Evolutionary conservation across 768 basidiomycete genomes (phyloP).

Genomic region (Leccinum ochraceum): DNA sequence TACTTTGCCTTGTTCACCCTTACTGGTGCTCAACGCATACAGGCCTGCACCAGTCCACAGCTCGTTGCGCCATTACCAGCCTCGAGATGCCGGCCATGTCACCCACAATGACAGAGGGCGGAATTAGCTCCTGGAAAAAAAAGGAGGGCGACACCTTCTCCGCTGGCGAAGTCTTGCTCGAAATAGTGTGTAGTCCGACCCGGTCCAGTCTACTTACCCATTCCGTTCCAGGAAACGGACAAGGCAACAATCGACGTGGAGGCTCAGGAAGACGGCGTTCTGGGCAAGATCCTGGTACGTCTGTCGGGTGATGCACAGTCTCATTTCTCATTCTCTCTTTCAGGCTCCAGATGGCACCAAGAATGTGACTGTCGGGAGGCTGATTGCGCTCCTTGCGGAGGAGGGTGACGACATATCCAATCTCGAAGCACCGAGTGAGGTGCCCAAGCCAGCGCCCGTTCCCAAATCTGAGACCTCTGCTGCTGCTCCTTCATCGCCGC

Average conservation of each 20-base stretch:
- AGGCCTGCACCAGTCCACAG: slow-evolving; percentile 51
- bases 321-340: not conserved
- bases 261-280: slow-evolving; percentile 93
- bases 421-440: slow-evolving; percentile 51
- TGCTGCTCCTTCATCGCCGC: slow-evolving; percentile 20
- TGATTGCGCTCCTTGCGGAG: slow-evolving; percentile 92
- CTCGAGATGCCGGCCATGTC: slow-evolving; percentile 97
- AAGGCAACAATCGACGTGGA: slow-evolving; percentile 98
- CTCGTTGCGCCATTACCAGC: slow-evolving; percentile 63
- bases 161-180: slow-evolving; percentile 83
- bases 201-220: not conserved
- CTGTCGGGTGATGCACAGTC: not conserved
- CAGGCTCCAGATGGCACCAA: slow-evolving; percentile 80
- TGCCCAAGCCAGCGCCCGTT: slow-evolving; percentile 17
- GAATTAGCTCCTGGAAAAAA: slow-evolving; percentile 89
- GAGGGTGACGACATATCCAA: slow-evolving; percentile 94
- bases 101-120: slow-evolving; percentile 95
- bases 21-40: slow-evolving; percentile 7
- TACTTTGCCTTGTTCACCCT: not conserved
- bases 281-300: slow-evolving; percentile 91
- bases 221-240: slow-evolving; percentile 73
- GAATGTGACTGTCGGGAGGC: slow-evolving; percentile 81
- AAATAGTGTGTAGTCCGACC: slow-evolving; percentile 63
- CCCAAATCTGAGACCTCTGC: slow-evolving; percentile 25
- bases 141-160: slow-evolving; percentile 77